phyloP scores from a whole-genome alignment of 345 rosid species.

The Chamaenerion angustifolium region DNA sequence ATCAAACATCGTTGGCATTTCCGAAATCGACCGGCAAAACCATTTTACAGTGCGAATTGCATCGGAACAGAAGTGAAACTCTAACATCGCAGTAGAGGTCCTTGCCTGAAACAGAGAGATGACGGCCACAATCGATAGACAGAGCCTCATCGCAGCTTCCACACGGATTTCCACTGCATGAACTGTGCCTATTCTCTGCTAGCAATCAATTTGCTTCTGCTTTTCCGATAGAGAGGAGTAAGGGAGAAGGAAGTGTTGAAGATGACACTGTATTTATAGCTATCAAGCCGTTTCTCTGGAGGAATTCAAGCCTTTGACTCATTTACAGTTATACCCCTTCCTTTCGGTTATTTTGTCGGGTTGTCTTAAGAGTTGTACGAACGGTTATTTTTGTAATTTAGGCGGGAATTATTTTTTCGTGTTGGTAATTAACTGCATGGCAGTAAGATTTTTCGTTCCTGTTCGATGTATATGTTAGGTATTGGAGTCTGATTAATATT shows the following conservation, averaged over 20 bases:
- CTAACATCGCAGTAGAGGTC: not conserved
- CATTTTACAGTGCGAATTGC: not conserved
- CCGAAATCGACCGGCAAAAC: not conserved
- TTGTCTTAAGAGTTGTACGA: not conserved
- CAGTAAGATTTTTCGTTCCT: too few relatives aligned
- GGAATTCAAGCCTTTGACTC: not conserved
- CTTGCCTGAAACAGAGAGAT: constrained; percentile 31
- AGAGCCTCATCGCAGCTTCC: constrained; percentile 11
- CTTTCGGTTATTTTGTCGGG: constrained; percentile 18
- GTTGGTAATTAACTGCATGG: too few relatives aligned
- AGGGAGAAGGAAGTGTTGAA: constrained; percentile 4
- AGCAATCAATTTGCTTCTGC: not conserved
- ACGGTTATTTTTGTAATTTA: not conserved
- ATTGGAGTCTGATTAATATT: too few relatives aligned
- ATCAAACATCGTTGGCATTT: too few relatives aligned
- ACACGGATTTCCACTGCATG: constrained; percentile 10
- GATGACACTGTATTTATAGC: constrained; percentile 22
- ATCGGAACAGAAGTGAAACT: not conserved
- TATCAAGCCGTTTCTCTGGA: not conserved
- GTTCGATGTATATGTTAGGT: too few relatives aligned
- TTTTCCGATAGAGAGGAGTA: not conserved
- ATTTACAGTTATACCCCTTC: constrained; percentile 25
- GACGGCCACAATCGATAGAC: constrained; percentile 4
- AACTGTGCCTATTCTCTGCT: not conserved
- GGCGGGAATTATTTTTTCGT: not conserved